Evolutionary conservation across 257 asterid species (phyloP), one percentile per base, ranked within the genome.

Genomic region (Vinca minor): DNA sequence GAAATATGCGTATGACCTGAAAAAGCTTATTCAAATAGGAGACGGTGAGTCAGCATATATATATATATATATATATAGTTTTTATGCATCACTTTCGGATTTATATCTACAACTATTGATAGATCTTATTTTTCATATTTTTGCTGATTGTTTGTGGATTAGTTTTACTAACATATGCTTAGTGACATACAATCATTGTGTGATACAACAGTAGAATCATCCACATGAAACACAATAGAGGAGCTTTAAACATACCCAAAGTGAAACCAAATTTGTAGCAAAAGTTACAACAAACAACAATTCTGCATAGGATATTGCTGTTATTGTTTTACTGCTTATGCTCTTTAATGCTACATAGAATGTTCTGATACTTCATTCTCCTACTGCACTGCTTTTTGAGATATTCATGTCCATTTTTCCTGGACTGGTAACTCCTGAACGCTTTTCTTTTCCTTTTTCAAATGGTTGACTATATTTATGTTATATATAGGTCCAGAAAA

Each of bases 1-100:
- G 53, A 84, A 81, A 65, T 87, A 86, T 65, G 97, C 97, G 36
- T 85, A 73, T 80, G 96, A 90, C 64, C 74, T 89, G 79, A 93
- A 86, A 72, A 85, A 81, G 78, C 81, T 87, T 63, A 75, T 89
- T 59, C 84, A 73, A 82, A 93, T 90, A 64, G 99, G 99, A 61
- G 91, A 89, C 78, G 99, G 99, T 93, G 77, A 82, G 94, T 67
- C 49, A 15, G 28, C 25, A 7, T 68, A 56, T 55, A n/a, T n/a
- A n/a, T n/a, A n/a, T n/a, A n/a, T n/a, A n/a, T n/a, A n/a, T n/a
- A n/a, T n/a, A 48, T 12, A 12, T 50, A 18, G 49, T 31, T 50
- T 29, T 34, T 46, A 38, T 6, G 23, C 2, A 14, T n/a, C 49
- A 42, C 20, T 56, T 47, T 11, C 36, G 12, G 46, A 28, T 17